Evolutionary conservation across 2,329 filamentous ascomycete species (phyloP).

Genomic region (Colletotrichum lentis): DNA sequence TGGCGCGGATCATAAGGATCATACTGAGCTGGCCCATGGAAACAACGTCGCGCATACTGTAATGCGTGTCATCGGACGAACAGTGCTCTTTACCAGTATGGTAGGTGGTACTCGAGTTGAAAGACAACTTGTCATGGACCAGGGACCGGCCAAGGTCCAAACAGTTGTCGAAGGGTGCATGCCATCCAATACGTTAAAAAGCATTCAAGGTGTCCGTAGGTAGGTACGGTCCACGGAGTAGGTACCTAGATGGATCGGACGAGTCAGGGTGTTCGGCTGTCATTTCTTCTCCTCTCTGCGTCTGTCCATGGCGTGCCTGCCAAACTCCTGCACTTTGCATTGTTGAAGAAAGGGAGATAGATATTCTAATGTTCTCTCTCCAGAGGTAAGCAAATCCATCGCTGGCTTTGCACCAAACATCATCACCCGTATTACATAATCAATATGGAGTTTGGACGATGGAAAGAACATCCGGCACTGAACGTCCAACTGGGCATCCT

Average conservation of each 20-base stretch:
- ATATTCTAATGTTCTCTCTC: too few relatives aligned
- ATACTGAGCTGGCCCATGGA: not conserved
- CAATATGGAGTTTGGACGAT: not conserved
- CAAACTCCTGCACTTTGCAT: constrained; percentile 2
- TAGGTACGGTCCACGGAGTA: too few relatives aligned
- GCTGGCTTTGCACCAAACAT: not conserved
- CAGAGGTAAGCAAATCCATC: too few relatives aligned
- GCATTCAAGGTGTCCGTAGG: not conserved
- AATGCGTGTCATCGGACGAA: not conserved
- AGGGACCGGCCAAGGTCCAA: constrained; percentile 10
- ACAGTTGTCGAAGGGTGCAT: not conserved
- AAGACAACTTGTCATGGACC: constrained; percentile 5
- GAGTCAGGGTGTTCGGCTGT: not conserved
- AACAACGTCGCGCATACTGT: not conserved
- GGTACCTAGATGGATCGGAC: not conserved
- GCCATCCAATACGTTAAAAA: not conserved
- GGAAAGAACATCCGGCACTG: not conserved
- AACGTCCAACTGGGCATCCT: not conserved
- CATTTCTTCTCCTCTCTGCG: not conserved
- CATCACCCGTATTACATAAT: not conserved
- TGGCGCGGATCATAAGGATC: too few relatives aligned
- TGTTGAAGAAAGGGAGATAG: constrained; percentile 13
- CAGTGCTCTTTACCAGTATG: not conserved
- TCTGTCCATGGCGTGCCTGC: not conserved
- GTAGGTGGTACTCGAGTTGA: not conserved